Evolutionary conservation across 768 basidiomycete species (phyloP).

Genomic region (Kwoniella mangroviensis): DNA sequence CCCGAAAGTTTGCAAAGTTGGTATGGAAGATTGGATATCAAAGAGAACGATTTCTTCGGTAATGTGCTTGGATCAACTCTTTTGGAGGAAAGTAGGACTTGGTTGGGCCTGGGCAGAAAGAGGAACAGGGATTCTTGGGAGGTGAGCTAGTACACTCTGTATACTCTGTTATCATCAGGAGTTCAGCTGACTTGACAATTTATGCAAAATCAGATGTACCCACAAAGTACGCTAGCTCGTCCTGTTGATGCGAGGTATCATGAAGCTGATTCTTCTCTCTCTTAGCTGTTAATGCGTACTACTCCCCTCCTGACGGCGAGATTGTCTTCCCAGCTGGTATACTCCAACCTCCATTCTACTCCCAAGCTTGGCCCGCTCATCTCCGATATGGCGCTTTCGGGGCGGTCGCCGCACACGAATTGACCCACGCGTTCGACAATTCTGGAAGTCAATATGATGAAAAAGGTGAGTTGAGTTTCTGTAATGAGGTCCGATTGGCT

Average conservation of each 20-base stretch:
- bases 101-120: constrained; percentile 73
- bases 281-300: constrained; percentile 48
- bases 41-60: constrained; percentile 75
- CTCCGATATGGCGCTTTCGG: constrained; percentile 92
- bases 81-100: constrained; percentile 69
- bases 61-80: constrained; percentile 71
- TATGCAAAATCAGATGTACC: constrained; percentile 37
- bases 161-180: not conserved
- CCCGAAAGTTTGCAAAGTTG: constrained; percentile 73
- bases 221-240: constrained; percentile 32
- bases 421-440: constrained; percentile 67
- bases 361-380: constrained; percentile 81
- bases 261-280: not conserved
- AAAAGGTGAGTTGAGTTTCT: constrained; percentile 63
- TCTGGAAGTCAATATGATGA: constrained; percentile 89
- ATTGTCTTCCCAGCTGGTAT: constrained; percentile 95
- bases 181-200: not conserved
- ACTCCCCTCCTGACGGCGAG: constrained; percentile 78
- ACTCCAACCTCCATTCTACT: constrained; percentile 89
- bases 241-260: not conserved
- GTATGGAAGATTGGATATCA: constrained; percentile 70
- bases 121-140: constrained; percentile 79
- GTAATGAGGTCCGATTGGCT: no score
- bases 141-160: constrained; percentile 61
- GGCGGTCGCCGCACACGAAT: constrained; percentile 86